Evolutionary conservation across 805 yeast genomes (phyloP).

Genomic region (Brettanomyces sp.): DNA sequence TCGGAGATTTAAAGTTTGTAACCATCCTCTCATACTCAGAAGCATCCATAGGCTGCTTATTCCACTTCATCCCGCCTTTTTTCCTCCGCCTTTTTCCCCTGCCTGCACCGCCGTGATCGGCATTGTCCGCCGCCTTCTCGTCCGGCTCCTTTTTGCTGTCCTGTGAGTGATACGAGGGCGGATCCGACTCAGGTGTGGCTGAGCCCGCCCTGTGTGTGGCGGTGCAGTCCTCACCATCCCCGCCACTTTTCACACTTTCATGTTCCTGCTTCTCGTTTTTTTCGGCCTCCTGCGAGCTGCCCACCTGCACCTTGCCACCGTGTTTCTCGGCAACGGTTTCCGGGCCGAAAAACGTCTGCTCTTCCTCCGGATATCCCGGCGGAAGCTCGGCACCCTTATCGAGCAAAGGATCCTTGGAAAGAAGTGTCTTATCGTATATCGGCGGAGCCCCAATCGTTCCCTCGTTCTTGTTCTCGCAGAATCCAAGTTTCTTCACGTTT

Average conservation of each 20-base stretch:
- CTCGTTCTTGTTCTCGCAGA: conserved; percentile 38
- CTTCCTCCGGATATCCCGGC: conserved; percentile 58
- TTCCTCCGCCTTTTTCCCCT: conserved; percentile 1
- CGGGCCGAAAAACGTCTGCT: conserved; percentile 53
- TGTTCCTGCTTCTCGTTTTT: background rate
- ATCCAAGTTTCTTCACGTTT: conserved; percentile 53
- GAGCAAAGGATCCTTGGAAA: conserved; percentile 40
- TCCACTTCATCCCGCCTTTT: background rate
- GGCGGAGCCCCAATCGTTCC: conserved; percentile 33
- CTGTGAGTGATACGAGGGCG: conserved; percentile 21
- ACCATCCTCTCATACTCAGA: conserved; percentile 13
- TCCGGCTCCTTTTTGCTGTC: background rate
- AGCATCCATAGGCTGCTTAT: conserved; percentile 7
- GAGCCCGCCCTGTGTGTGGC: background rate
- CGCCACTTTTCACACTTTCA: background rate
- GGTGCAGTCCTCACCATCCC: background rate
- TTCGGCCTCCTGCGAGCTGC: background rate
- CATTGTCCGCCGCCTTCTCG: background rate
- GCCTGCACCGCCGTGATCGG: background rate
- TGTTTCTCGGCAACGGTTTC: conserved; percentile 9
- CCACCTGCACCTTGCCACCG: background rate
- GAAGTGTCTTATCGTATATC: conserved; percentile 19
- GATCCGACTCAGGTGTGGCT: conserved; percentile 17
- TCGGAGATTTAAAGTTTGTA: conserved; percentile 4
- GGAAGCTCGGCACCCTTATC: conserved; percentile 70